Percentiles rank a stretch among this genome's conserved stretches.
Conservation (phyloP, 225 moss, liverwort and hornwort genomes). For the Climacium dendroides region DNA sequence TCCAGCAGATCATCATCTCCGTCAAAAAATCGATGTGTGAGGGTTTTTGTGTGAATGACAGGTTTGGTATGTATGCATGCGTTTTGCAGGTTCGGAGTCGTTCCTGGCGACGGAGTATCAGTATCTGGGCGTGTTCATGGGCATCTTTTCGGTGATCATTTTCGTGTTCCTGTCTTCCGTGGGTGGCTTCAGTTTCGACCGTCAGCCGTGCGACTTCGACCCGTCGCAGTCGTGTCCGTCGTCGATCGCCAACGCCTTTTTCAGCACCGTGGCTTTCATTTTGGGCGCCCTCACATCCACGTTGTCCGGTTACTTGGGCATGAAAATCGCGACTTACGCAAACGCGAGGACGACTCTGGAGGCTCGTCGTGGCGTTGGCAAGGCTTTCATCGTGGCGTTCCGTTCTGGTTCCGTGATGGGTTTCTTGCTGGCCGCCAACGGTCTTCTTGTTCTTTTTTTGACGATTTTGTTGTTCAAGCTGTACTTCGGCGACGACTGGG, state of each 20-base stretch:
- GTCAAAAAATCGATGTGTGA: neutral
- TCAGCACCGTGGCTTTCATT: constrained; percentile 72
- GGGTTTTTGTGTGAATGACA: neutral
- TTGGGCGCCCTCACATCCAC: constrained; percentile 67
- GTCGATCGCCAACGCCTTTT: constrained; percentile 46
- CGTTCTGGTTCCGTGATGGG: constrained; percentile 86
- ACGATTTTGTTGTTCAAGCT: constrained; percentile 72
- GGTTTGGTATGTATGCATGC: neutral
- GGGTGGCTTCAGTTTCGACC: constrained; percentile 43
- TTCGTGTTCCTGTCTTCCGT: constrained; percentile 82
- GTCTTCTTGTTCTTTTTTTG: constrained; percentile 55
- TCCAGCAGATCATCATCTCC: neutral
- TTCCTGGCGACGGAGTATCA: constrained; percentile 65
- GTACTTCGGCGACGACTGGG: constrained; percentile 67
- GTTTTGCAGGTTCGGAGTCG: constrained; percentile 42
- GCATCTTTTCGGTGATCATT: constrained; percentile 71
- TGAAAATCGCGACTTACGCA: constrained; percentile 85
- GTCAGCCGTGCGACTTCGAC: constrained; percentile 37
- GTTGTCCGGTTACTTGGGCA: constrained; percentile 68
- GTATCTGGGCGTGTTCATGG: constrained; percentile 70
- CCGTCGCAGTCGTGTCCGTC: constrained; percentile 17
- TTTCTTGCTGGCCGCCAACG: constrained; percentile 54
- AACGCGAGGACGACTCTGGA: constrained; percentile 84
- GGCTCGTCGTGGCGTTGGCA: constrained; percentile 56
- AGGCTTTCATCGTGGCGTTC: constrained; percentile 75